phyloP scores from a whole-genome alignment of 192 early-diverging fungal species.

The Umbelopsis isabellina region DNA sequence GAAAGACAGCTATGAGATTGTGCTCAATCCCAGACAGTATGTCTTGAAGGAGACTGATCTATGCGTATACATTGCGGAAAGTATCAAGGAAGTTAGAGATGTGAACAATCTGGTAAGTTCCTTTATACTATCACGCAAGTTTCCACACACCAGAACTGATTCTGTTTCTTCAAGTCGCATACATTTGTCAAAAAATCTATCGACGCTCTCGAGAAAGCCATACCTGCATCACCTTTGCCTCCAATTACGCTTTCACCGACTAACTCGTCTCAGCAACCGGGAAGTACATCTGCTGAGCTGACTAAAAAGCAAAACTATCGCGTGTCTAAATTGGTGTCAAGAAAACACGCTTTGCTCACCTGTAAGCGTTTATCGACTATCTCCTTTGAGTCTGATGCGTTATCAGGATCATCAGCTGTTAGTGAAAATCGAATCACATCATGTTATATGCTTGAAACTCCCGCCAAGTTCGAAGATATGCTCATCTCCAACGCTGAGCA shows the following conservation, averaged over 20 bases:
- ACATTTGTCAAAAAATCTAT: neutral
- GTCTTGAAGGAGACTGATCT: constrained; percentile 48
- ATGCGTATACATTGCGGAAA: constrained; percentile 58
- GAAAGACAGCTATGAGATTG: constrained; percentile 41
- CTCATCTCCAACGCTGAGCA: constrained; percentile 26
- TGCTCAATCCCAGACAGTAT: constrained; percentile 67
- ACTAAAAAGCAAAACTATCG: constrained; percentile 17
- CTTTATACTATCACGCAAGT: neutral
- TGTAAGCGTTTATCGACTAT: constrained; percentile 28
- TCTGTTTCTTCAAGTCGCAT: neutral
- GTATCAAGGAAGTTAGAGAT: constrained; percentile 45
- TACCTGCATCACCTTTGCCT: neutral
- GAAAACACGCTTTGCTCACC: constrained; percentile 28
- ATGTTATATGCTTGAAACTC: constrained; percentile 31
- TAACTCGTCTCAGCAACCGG: neutral
- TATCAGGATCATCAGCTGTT: constrained; percentile 1
- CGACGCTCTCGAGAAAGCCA: neutral
- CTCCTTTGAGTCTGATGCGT: constrained; percentile 4
- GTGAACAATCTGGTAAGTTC: constrained; percentile 36
- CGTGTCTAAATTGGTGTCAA: constrained; percentile 19
- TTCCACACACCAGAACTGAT: neutral
- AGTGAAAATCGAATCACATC: neutral
- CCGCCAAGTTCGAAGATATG: constrained; percentile 25
- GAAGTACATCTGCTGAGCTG: neutral
- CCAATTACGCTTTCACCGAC: neutral